These are phyloP conservation scores for Articulospora tetracladia DNA, from an alignment of 495 filamentous ascomycete genomes.

Conservation along the genomic window DNA sequence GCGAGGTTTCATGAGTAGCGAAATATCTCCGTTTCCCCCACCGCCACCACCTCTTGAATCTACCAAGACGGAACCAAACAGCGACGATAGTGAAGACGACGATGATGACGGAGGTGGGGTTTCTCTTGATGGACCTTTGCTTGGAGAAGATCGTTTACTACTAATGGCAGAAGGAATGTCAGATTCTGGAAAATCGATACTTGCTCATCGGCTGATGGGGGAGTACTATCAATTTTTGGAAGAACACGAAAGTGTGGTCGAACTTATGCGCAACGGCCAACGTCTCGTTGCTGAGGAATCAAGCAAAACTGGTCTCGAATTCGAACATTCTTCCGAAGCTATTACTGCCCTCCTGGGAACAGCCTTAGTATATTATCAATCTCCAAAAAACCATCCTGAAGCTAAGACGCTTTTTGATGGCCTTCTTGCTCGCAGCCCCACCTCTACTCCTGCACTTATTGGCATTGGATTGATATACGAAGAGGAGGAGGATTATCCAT, in stretches of 20 bases:
- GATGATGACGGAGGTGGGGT: slow-evolving; percentile 51
- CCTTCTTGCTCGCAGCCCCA: slow-evolving; percentile 67
- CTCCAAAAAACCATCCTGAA: slow-evolving; percentile 84
- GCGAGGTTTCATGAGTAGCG: slow-evolving; percentile 74
- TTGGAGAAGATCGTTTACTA: slow-evolving; percentile 67
- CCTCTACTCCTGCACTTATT: slow-evolving; percentile 75
- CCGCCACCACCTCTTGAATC: slow-evolving; percentile 21
- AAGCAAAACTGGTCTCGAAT: slow-evolving; percentile 57
- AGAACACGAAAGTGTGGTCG: slow-evolving; percentile 81
- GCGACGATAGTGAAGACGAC: slow-evolving; percentile 32
- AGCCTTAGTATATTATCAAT: slow-evolving; percentile 79
- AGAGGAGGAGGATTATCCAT: slow-evolving; percentile 80
- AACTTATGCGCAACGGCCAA: slow-evolving; percentile 69
- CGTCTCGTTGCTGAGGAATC: slow-evolving; percentile 55
- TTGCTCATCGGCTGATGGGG: slow-evolving; percentile 80
- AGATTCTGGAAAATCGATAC: slow-evolving; percentile 62
- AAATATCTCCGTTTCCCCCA: slow-evolving; percentile 76
- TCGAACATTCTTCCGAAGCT: slow-evolving; percentile 66
- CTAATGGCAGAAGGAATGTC: slow-evolving; percentile 82
- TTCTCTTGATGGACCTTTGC: slow-evolving; percentile 45
- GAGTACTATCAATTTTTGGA: slow-evolving; percentile 83
- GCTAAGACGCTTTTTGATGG: slow-evolving; percentile 77
- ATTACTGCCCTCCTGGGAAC: slow-evolving; percentile 76
- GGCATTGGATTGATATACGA: slow-evolving; percentile 88
- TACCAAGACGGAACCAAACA: slow-evolving; percentile 7